Base-by-base conservation (phyloP, 2,329 filamentous ascomycete genomes). In the Exophiala spinifera region DNA sequence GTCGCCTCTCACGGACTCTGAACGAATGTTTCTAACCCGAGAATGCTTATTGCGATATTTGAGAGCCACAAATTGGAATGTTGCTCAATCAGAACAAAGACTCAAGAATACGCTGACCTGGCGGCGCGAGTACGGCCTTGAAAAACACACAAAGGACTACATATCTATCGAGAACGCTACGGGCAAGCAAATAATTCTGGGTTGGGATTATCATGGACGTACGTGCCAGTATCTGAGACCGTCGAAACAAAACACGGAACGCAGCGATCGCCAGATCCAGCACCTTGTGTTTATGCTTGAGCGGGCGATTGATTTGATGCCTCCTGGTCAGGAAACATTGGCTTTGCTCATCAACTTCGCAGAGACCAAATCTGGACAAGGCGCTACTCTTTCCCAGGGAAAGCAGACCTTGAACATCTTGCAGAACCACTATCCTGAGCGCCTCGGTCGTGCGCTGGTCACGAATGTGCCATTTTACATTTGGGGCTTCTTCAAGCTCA, bases 221-320 rank as follows among this genome's bases (percentile, higher is more conserved):
- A 90, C 91, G 1, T 96, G 91, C 70, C 83, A 94, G 66, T 96
- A 96, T 73, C 81, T 99, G 56, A 87, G 88, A 68, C 94, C 94
- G 1, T 89, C 86, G 28, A 85, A 87, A 63, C 94, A 99, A 75
- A 99, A 99, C 77, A 97, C 94, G 1, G 86, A 95, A 63, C 81
- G 85, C 53, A 88, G 85, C 58, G 88, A 91, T 34, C 82, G 89
- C 64, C 94, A 97, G 74, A 85, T 96, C 51, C 86, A 99, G 72
- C 91, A 97, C 70, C 76, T 99, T 57, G 91, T 96, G 49, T 99
- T 88, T 76, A 96, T 97, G 91, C 75, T 97, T 39, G 94, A 99
- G 76, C 82, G 89, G 34, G 85, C 88, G 31, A 83, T 96, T 61
- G 91, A 96, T 64, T 74, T 97, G 59, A 91, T 95, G 83, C 86